Evolutionary conservation across 352 stramenopile genomes (phyloP).

Genomic region (Plasmopara viticola): DNA sequence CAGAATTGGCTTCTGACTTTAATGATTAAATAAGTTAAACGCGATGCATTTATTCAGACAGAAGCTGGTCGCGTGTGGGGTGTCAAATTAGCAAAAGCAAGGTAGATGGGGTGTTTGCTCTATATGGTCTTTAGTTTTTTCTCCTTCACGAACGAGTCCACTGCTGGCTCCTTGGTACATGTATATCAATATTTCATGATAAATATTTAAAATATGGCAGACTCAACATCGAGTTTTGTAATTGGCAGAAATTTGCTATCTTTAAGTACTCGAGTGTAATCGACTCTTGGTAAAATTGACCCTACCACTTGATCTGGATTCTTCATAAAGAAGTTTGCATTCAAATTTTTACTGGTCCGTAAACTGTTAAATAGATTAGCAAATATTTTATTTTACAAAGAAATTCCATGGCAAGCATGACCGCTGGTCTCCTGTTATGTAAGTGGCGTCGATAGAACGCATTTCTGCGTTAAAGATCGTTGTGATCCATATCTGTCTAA

Average conservation of each 20-base stretch:
- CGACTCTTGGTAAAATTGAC: neutral
- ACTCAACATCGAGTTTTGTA: constrained; percentile 2
- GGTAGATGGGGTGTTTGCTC: constrained; percentile 10
- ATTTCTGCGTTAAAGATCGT: constrained; percentile 1
- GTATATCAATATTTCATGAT: too few relatives aligned
- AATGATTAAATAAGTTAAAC: constrained; percentile 3
- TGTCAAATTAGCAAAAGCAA: constrained; percentile 6
- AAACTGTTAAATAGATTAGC: neutral
- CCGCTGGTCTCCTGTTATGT: too few relatives aligned
- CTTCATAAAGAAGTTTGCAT: constrained; percentile 1
- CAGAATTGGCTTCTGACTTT: constrained; percentile 4
- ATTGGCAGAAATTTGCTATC: constrained; percentile 7
- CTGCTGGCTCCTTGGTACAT: too few relatives aligned
- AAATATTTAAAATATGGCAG: constrained; percentile 2
- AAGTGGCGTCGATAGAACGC: neutral
- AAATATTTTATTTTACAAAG: neutral
- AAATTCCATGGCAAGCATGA: too few relatives aligned
- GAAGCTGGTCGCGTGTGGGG: constrained; percentile 8
- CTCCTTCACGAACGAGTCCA: neutral
- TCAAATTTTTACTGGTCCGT: neutral
- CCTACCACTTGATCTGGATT: constrained; percentile 8
- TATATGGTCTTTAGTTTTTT: constrained; percentile 8
- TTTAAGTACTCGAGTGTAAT: constrained; percentile 5
- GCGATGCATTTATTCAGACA: constrained; percentile 11
- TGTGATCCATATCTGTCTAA: too few relatives aligned